A percentile compares a stretch with the other conserved stretches of the same genome.
phyloP scores from a whole-genome alignment of 192 early-diverging fungal genomes.

The Gigaspora rosea region DNA sequence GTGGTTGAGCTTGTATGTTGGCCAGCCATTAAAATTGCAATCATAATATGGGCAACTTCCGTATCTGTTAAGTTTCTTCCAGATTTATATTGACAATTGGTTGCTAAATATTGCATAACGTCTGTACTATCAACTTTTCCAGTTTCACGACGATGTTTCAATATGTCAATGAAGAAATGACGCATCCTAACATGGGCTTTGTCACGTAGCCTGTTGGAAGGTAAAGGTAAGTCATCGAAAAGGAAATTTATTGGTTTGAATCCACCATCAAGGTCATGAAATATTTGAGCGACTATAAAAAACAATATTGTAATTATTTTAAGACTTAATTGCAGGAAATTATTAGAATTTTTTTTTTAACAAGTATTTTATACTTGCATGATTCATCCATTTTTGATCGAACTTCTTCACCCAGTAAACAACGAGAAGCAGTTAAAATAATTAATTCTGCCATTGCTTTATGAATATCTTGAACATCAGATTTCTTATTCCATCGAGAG shows the following conservation, averaged over 20 bases:
- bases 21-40: constrained; percentile 96
- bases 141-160: constrained; percentile 71
- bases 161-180: constrained; percentile 75
- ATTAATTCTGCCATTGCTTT: constrained; percentile 85
- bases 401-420: constrained; percentile 94
- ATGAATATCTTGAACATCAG: constrained; percentile 69
- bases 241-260: constrained; percentile 95
- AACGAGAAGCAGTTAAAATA: constrained; percentile 92
- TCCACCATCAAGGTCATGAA: constrained; percentile 92
- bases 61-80: constrained; percentile 81
- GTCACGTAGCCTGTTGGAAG: constrained; percentile 84
- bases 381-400: constrained; percentile 75
- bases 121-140: constrained; percentile 59
- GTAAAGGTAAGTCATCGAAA: constrained; percentile 90
- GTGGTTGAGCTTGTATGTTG: constrained; percentile 96
- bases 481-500: constrained; percentile 58
- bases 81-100: constrained; percentile 81
- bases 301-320: background rate
- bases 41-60: constrained; percentile 93
- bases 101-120: constrained; percentile 81
- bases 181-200: constrained; percentile 82
- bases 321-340: no score
- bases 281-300: constrained; percentile 80
- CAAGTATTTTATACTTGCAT: constrained; percentile 31
- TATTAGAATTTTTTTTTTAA: background rate